phyloP scores from a whole-genome alignment of 257 asterid species.

The Asclepias syriaca region DNA sequence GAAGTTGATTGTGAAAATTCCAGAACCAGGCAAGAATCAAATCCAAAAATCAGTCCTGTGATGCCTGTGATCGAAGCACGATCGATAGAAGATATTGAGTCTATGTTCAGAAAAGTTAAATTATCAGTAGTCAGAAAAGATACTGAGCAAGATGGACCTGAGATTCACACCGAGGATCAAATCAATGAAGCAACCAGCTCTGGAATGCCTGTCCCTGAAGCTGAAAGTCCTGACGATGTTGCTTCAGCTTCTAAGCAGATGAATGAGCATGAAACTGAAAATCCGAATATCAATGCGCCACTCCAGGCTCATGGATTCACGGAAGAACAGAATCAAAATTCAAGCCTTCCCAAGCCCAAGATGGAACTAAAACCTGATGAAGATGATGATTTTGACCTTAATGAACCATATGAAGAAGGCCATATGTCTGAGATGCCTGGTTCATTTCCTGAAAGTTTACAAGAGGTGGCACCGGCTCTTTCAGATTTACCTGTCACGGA shows the following conservation, averaged over 20 bases:
- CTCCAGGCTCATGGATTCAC: background rate
- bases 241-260: conserved; percentile 10
- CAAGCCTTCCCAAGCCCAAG: conserved; percentile 15
- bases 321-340: conserved; percentile 13
- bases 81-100: conserved; percentile 22
- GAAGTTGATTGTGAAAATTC: conserved; percentile 14
- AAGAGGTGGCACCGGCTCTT: conserved; percentile 19
- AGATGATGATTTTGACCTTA: conserved; percentile 30
- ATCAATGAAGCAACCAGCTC: conserved; percentile 15
- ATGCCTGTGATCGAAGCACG: conserved; percentile 30
- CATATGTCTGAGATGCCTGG: conserved; percentile 11
- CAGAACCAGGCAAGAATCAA: conserved; percentile 12
- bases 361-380: conserved; percentile 26
- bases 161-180: conserved; percentile 13
- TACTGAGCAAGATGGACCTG: conserved; percentile 8
- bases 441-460: conserved; percentile 23
- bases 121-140: conserved; percentile 18
- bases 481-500: conserved; percentile 29
- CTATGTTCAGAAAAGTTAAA: conserved; percentile 25
- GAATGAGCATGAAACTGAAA: conserved; percentile 12
- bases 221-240: conserved; percentile 14
- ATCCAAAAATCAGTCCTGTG: conserved; percentile 16
- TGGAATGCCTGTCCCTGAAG: conserved; percentile 17
- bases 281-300: conserved; percentile 1
- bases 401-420: conserved; percentile 20